Base-by-base conservation (phyloP, 176 grass and related monocot species). In the Musa beccarii region DNA sequence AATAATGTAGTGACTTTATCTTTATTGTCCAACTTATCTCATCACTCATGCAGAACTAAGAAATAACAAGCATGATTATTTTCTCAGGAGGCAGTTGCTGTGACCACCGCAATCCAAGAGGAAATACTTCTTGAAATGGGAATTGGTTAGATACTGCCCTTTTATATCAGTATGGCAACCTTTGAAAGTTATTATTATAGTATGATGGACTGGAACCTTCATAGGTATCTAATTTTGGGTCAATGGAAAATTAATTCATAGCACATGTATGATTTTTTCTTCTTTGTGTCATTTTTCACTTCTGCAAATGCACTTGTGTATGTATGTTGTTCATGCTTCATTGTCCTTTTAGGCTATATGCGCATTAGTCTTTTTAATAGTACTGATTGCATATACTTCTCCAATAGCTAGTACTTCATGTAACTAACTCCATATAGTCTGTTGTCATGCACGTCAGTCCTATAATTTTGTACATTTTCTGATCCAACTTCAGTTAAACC, bases 91-190 rank as follows among this genome's bases (percentile, higher is more conserved):
- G 92, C 92, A 12, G 88, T 95, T 25, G 92, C 88, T 9, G 81
- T 90, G 64, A 95, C 88, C 16, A 95, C 88, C 21, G 83, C 79
- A 51, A 88, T 95, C 79, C 92, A 95, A 75, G 92, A 95, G 69
- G 92, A 90, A 64, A 88, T 95, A 34, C 81, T 95, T 62, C 78
- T 68, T 1, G 88, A 90, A 81, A 90, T 95, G 92, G 92, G 85
- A 20, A 86, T 95, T 51, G 88, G 92, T 95, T 74, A 49, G 51
- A 68, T 69, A 3, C 34, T 63, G 3, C 11, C 54, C 51, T 67
- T 10, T 70, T 57, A 29, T 71, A 19, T 70, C 53, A 59, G 3
- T 17, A 34, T 7, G 12, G 19, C 4, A 51, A 21, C n/a, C 52
- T 52, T 22, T 14, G 11, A 22, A 8, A 28, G 20, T 28, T 10